Base-by-base conservation (phyloP, 2,329 filamentous ascomycete species). In the Phaeosphaeriaceae sp. region DNA sequence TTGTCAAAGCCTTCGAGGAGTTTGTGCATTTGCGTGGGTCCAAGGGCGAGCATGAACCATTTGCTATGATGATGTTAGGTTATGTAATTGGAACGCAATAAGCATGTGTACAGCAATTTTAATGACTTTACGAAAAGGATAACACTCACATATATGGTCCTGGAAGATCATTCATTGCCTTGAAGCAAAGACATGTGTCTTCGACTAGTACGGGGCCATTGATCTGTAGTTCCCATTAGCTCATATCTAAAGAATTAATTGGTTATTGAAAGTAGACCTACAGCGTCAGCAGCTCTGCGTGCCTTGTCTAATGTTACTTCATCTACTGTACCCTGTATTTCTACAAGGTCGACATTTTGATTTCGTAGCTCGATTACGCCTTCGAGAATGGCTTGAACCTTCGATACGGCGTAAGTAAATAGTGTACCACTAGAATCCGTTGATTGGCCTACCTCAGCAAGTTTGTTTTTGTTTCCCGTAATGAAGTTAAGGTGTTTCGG, bases 381-480 rank as follows among this genome's bases (percentile, higher is more conserved):
- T 7, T 83, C 80, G 3, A 99, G 83, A 63, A 99, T 97, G 15
- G 89, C 87, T 74, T 89, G 86, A 60, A 96, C 92, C 54, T 62
- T 33, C n/a, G 16, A 1, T 9, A 13, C 15, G 23, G 26, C 16
- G 17, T 30, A 26, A 26, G 26, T 6, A 29, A 18, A 32, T 26
- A 11, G 30, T 18, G 16, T 8, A 4, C 26, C n/a, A 1, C 15
- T 13, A 29, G 16, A 37, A 20, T 12, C 17, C 13, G 23, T 17
- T 17, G 18, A 4, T 20, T 12, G 6, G 49, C 50, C 23, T 54
- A 63, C 66, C 78, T 99, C 94, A 48, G 82, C 79, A 47, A 99
- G 83, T 79, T 99, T 99, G 79, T 96, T 95, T 68, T 87, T 86
- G 77, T 99, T 99, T 74, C 93, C 89, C 2, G 93, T 97, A 71